phyloP scores from a whole-genome alignment of 495 filamentous ascomycete species.

The Filosporella fistucella region DNA sequence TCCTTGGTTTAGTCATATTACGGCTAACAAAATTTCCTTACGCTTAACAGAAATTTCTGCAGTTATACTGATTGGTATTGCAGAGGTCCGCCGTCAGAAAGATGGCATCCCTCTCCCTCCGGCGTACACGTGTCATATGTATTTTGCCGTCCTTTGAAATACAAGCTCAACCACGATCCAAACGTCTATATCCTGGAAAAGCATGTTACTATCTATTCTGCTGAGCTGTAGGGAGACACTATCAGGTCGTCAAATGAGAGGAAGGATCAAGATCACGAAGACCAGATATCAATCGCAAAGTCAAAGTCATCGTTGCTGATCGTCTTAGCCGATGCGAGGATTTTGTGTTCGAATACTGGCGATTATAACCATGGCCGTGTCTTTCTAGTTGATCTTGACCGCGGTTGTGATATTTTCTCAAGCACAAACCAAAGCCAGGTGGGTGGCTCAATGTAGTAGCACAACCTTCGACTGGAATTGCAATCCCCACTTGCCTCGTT shows the following conservation, averaged over 20 bases:
- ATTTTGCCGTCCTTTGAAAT: neutral
- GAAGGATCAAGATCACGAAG: neutral
- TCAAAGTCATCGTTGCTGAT: conserved; percentile 7
- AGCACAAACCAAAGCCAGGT: conserved; percentile 8
- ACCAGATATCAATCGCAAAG: neutral
- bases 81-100: neutral
- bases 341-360: conserved; percentile 12
- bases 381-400: conserved; percentile 12
- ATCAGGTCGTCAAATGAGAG: too few relatives aligned
- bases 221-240: too few relatives aligned
- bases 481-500: conserved; percentile 13
- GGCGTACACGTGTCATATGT: neutral
- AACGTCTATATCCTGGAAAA: conserved; percentile 4
- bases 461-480: conserved; percentile 12
- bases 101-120: neutral
- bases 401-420: conserved; percentile 11
- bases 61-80: neutral
- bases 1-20: too few relatives aligned
- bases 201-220: neutral
- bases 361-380: conserved; percentile 13
- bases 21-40: too few relatives aligned
- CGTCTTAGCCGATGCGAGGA: conserved; percentile 1
- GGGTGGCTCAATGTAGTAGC: conserved; percentile 4
- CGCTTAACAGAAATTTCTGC: too few relatives aligned
- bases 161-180: neutral